These are phyloP conservation scores for Salvia rosmarinus DNA, from an alignment of 257 asterid genomes.

Conservation along the genomic window DNA sequence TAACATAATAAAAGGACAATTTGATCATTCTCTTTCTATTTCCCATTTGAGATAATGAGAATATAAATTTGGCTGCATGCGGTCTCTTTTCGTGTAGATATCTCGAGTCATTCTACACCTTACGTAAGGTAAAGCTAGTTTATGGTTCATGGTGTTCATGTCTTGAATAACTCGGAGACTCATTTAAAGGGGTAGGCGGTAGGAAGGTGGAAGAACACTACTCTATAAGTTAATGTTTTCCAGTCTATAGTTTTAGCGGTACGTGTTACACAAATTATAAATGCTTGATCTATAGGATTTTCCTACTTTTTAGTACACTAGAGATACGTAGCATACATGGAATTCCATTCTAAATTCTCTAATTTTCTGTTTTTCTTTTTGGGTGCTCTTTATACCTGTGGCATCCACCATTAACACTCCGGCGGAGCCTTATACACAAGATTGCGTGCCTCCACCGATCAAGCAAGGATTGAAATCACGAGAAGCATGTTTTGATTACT, in stretches of 20 bases:
- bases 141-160: not conserved
- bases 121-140: slow-evolving; percentile 41
- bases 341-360: not conserved
- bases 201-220: too few relatives aligned
- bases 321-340: too few relatives aligned
- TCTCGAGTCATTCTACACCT: slow-evolving; percentile 52
- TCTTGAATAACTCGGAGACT: not conserved
- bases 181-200: too few relatives aligned
- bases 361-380: not conserved
- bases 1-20: too few relatives aligned
- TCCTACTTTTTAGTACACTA: too few relatives aligned
- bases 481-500: slow-evolving; percentile 61
- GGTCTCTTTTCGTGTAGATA: slow-evolving; percentile 32
- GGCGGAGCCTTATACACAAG: slow-evolving; percentile 68
- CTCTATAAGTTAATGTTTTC: too few relatives aligned
- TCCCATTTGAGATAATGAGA: not conserved
- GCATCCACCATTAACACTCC: slow-evolving; percentile 65
- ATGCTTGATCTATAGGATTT: too few relatives aligned
- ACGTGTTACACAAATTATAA: too few relatives aligned
- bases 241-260: too few relatives aligned
- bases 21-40: too few relatives aligned
- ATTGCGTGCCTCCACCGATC: slow-evolving; percentile 59
- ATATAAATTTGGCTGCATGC: not conserved
- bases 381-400: slow-evolving; percentile 48
- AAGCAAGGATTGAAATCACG: slow-evolving; percentile 65